These are phyloP conservation scores for Bacidia gigantensis DNA, from an alignment of 495 filamentous ascomycete species.

Conservation along the genomic window DNA sequence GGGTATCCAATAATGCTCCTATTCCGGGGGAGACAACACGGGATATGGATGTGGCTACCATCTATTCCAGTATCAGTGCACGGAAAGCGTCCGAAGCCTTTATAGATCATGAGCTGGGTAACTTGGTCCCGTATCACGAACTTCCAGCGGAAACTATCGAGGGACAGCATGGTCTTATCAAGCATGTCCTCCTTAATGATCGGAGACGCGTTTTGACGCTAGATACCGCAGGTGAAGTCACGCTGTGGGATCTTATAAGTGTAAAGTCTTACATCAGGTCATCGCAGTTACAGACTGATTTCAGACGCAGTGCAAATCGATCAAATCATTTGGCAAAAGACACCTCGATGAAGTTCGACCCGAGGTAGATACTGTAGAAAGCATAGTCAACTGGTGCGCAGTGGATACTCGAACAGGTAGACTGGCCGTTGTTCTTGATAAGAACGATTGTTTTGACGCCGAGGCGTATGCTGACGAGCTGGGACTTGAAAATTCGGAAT, in stretches of 20 bases:
- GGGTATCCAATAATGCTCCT: constrained; percentile 69
- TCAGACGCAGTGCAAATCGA: constrained; percentile 55
- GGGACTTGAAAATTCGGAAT: constrained; percentile 51
- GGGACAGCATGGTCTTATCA: constrained; percentile 89
- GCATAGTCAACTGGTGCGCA: constrained; percentile 85
- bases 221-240: constrained; percentile 92
- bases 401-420: constrained; percentile 87
- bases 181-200: constrained; percentile 85
- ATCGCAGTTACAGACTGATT: too few species aligned
- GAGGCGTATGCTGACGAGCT: constrained; percentile 93
- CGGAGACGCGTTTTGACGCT: constrained; percentile 75
- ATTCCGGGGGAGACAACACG: constrained; percentile 41
- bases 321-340: constrained; percentile 79
- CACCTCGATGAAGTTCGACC: constrained; percentile 85
- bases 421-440: constrained; percentile 79
- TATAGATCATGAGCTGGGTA: constrained; percentile 41
- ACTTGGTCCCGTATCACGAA: constrained; percentile 54
- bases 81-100: constrained; percentile 48
- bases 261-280: too few species aligned
- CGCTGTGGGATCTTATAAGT: constrained; percentile 85
- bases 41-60: constrained; percentile 36
- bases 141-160: constrained; percentile 77
- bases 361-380: constrained; percentile 77
- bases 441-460: constrained; percentile 94
- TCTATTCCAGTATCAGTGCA: constrained; percentile 34